phyloP scores from a whole-genome alignment of 371 early-diverging fungal genomes.

The Lichtheimia hyalospora region DNA sequence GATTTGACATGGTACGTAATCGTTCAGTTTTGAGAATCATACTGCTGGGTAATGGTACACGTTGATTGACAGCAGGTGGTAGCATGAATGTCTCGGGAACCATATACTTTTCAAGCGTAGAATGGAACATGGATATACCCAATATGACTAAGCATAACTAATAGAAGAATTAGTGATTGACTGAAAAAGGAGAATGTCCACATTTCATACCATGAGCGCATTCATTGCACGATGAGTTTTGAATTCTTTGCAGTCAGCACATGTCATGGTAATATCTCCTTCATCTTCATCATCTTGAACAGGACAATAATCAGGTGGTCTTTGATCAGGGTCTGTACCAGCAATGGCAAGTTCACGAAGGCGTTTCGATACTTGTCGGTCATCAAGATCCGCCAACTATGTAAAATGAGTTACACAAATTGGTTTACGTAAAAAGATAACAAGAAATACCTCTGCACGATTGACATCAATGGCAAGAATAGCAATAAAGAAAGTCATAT shows the following conservation, averaged over 20 bases:
- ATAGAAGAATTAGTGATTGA: background rate
- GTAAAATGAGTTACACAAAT: background rate
- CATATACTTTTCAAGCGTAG: background rate
- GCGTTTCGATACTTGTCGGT: constrained; percentile 25
- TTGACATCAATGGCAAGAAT: constrained; percentile 77
- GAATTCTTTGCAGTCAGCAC: constrained; percentile 27
- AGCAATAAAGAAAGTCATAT: constrained; percentile 72
- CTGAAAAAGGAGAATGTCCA: background rate
- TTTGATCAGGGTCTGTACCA: constrained; percentile 9
- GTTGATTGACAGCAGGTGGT: background rate
- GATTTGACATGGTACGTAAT: constrained; percentile 15
- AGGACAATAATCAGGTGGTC: constrained; percentile 21
- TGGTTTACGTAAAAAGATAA: no score
- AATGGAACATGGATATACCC: constrained; percentile 4
- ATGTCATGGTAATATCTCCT: constrained; percentile 5
- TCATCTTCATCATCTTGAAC: constrained; percentile 10
- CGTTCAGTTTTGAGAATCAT: constrained; percentile 5
- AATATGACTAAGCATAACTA: constrained; percentile 28
- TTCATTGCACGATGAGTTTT: constrained; percentile 27
- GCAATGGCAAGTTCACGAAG: constrained; percentile 19
- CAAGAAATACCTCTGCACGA: constrained; percentile 56
- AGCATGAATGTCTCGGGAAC: background rate
- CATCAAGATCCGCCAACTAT: constrained; percentile 27
- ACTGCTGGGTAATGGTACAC: background rate
- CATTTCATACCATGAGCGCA: constrained; percentile 24